Percentiles rank a stretch among this genome's conserved stretches.
Conservation (phyloP, 2,329 filamentous ascomycete species). For the Anisogramma anomala region DNA sequence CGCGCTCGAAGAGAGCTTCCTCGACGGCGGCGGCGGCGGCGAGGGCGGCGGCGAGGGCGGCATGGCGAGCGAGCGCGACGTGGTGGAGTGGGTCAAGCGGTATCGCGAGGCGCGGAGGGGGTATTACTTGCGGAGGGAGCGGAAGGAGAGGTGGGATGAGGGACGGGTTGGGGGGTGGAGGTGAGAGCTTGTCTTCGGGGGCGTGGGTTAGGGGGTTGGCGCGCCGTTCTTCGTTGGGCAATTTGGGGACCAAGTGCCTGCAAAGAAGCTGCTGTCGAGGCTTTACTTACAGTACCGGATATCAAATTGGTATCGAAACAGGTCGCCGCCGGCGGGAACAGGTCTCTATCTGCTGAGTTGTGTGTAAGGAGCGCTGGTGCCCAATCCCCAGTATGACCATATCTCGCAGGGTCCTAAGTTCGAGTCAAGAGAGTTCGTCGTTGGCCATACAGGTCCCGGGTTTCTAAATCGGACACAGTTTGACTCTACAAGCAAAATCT, state of each 20-base stretch:
- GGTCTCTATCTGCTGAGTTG: constrained; percentile 14
- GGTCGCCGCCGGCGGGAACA: constrained; percentile 11
- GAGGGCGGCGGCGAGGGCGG: constrained; percentile 26
- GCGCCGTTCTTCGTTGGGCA: too few species aligned
- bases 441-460: too few species aligned
- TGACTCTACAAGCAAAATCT: too few species aligned
- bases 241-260: too few species aligned
- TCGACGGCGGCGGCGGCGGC: constrained; percentile 45
- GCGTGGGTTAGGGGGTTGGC: too few species aligned
- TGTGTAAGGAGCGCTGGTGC: constrained; percentile 6
- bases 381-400: constrained; percentile 1
- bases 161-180: constrained; percentile 91
- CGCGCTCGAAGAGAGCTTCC: constrained; percentile 84
- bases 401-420: constrained; percentile 2
- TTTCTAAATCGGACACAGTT: too few species aligned
- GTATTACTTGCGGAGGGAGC: constrained; percentile 70
- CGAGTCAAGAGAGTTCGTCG: constrained; percentile 4
- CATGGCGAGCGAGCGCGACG: constrained; percentile 66
- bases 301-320: constrained; percentile 3
- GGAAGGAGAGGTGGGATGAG: constrained; percentile 91
- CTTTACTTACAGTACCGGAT: too few species aligned
- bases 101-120: constrained; percentile 71
- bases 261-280: too few species aligned
- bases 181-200: constrained; percentile 37
- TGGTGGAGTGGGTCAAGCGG: constrained; percentile 69